Evolutionary conservation across 345 rosid genomes (phyloP).

Genomic region (Citrus hindsii): DNA sequence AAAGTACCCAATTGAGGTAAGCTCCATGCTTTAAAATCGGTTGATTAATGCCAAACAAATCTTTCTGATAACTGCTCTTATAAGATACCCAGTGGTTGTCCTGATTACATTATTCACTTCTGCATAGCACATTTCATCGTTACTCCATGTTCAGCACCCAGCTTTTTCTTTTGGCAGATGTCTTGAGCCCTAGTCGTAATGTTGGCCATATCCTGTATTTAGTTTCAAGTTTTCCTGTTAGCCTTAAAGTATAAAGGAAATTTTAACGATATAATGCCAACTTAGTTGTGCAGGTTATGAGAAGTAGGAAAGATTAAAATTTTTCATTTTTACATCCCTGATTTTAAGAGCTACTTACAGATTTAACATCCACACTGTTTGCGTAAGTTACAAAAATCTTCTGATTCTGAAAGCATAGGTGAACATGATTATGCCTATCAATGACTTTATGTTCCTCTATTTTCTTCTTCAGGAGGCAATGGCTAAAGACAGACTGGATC

Average conservation of each 20-base stretch:
- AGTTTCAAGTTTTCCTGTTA: not conserved
- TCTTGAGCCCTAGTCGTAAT: not conserved
- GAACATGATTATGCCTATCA: not conserved
- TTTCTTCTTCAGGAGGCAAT: slow-evolving; percentile 72
- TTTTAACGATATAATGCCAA: too few species aligned
- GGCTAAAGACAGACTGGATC: slow-evolving; percentile 71
- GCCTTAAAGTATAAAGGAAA: too few species aligned
- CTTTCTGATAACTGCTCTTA: not conserved
- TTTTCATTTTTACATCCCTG: not conserved
- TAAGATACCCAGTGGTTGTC: not conserved
- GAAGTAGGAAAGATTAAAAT: not conserved
- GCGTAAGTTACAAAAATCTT: too few species aligned
- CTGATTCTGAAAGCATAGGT: too few species aligned
- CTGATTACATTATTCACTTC: not conserved
- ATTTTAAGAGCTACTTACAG: not conserved
- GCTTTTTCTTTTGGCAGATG: not conserved
- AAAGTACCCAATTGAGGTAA: slow-evolving; percentile 89
- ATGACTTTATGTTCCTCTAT: slow-evolving; percentile 6
- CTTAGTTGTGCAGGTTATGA: not conserved
- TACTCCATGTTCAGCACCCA: not conserved
- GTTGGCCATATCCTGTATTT: not conserved
- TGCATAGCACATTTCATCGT: not conserved
- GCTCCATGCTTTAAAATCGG: not conserved
- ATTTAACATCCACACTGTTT: too few species aligned
- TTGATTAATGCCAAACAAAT: not conserved